Evolutionary conservation across 139 green algal genomes (phyloP).

Genomic region (Chlamydomonas incerta): DNA sequence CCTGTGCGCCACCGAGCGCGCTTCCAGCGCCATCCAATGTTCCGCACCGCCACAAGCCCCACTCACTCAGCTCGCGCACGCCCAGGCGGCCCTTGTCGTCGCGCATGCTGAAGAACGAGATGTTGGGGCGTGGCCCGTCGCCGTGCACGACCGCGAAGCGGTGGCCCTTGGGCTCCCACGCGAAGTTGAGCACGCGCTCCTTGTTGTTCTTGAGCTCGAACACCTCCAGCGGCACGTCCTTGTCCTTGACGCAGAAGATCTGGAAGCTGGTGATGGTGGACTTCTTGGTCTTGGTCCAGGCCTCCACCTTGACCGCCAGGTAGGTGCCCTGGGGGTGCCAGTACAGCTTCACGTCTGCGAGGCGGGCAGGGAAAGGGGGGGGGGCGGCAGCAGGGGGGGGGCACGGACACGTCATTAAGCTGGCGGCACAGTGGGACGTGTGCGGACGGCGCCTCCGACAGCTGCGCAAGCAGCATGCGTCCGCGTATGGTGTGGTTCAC

Average conservation of each 20-base stretch:
- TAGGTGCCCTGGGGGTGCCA: constrained; percentile 98
- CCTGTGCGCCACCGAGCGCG: too few species aligned
- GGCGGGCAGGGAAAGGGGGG: background rate
- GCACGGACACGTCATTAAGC: too few species aligned
- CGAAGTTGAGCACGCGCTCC: constrained; percentile 86
- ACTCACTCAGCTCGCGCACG: constrained; percentile 56
- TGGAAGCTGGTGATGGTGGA: constrained; percentile 93
- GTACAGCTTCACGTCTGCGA: constrained; percentile 89
- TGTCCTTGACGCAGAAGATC: constrained; percentile 89
- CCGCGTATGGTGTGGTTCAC: too few species aligned
- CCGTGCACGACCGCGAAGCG: constrained; percentile 95
- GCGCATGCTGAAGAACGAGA: constrained; percentile 96
- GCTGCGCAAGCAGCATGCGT: too few species aligned
- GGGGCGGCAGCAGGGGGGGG: background rate
- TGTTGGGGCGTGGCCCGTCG: constrained; percentile 80
- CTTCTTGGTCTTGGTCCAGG: constrained; percentile 99
- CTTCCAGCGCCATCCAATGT: background rate
- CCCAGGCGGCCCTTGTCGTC: constrained; percentile 76
- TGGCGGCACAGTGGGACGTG: too few species aligned
- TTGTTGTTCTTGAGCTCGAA: constrained; percentile 85
- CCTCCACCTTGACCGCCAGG: constrained; percentile 96
- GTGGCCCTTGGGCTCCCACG: constrained; percentile 95
- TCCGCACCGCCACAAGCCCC: background rate
- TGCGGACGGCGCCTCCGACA: too few species aligned
- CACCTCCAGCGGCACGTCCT: constrained; percentile 91